Base-by-base conservation (phyloP, 108 stramenopile species). In the Conticribra weissflogii region DNA sequence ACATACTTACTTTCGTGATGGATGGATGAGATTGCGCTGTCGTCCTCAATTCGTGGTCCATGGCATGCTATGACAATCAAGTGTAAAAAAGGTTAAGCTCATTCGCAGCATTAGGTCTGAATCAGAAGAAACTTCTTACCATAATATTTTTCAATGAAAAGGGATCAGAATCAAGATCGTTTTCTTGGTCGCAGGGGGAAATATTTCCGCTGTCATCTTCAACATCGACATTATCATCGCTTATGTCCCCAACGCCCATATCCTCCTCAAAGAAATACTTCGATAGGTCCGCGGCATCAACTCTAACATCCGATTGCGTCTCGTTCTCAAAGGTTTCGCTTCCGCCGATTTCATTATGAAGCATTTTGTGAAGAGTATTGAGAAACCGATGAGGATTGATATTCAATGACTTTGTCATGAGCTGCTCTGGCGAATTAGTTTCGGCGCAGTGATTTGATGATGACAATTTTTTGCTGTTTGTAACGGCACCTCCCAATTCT, bases 321-420 rank as follows among this genome's bases (percentile, higher is more conserved):
- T 50, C 63, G 45, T 47, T 16, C 52, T 54, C 29, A 76, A 55
- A 57, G 62, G 9, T 67, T 15, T 14, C 41, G 23, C 47, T 74
- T 67, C 44, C 32, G 32, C 23, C 44, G 17, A n/a, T n/a, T n/a
- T n/a, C n/a, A n/a, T n/a, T n/a, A n/a, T 59, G 78, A 21, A 91
- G 59, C 30, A 82, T 79, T 7, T 59, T 36, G 52, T 85, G 87
- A 54, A 91, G 73, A 2, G 81, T 58, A 52, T 85, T 85, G 36
- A 91, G 66, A 74, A 88, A 86, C 27, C 68, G 60, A 54, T 77
- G 81, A 21, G 89, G 85, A 60, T 85, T 67, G 44, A 91, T 85
- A 7, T 66, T 65, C 9, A 73, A 60, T 22, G 69, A 54, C 30
- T 71, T 48, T 44, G 50, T 53, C 59, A 70, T 72, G 36, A 47